Percentiles rank a stretch among this genome's conserved stretches.
Conservation (phyloP, 2,329 filamentous ascomycete genomes). For the Ophiostoma sp. region DNA sequence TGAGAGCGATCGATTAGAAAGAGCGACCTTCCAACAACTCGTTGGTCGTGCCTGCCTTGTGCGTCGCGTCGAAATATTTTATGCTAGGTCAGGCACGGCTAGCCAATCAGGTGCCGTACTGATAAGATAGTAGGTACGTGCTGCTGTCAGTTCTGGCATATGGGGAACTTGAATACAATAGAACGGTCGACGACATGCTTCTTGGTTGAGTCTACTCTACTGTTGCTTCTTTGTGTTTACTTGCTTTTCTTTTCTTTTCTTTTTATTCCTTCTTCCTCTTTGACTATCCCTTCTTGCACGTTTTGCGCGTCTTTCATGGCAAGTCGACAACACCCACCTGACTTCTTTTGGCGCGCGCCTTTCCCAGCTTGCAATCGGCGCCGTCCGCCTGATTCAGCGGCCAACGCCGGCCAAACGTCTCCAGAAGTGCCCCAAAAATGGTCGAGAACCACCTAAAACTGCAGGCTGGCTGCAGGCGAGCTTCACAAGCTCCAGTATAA, state of each 20-base stretch:
- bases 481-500: slow-evolving; percentile 11
- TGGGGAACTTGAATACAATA: neutral
- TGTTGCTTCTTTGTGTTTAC: neutral
- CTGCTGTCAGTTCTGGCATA: neutral
- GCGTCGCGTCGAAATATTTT: slow-evolving; percentile 28
- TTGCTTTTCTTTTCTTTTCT: neutral
- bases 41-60: neutral
- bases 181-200: neutral
- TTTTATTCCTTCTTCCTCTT: neutral
- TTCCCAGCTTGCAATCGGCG: slow-evolving; percentile 15
- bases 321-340: neutral
- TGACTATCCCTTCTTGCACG: neutral
- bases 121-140: slow-evolving; percentile 27
- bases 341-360: neutral
- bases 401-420: slow-evolving; percentile 19
- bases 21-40: neutral
- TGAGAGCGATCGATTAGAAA: neutral
- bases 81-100: slow-evolving; percentile 6
- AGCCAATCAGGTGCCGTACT: slow-evolving; percentile 26
- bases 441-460: neutral
- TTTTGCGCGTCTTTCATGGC: neutral
- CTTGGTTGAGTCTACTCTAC: neutral
- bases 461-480: too few species aligned
- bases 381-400: slow-evolving; percentile 25
- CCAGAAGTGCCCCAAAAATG: neutral